These are phyloP conservation scores for Helicocarpus griseus DNA, from an alignment of 2,329 filamentous ascomycete species.

Conservation along the genomic window DNA sequence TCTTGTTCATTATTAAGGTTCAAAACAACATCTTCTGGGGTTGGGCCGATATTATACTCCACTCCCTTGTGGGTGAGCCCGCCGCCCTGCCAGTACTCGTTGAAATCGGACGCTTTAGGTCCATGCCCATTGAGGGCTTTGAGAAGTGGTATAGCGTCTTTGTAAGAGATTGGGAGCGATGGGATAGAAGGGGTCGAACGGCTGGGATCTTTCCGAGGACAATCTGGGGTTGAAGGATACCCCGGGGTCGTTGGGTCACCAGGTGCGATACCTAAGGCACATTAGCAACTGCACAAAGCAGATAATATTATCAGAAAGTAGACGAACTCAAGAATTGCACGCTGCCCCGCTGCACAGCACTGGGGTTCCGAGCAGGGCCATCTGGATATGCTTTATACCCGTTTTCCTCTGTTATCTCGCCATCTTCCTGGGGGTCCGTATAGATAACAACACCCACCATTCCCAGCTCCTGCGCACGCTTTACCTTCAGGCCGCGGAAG, in stretches of 20 bases:
- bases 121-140: constrained; percentile 84
- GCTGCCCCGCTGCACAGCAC: constrained; percentile 82
- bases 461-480: constrained; percentile 81
- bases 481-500: constrained; percentile 86
- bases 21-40: constrained; percentile 59
- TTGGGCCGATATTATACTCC: constrained; percentile 75
- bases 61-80: constrained; percentile 73
- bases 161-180: constrained; percentile 82
- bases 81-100: constrained; percentile 60
- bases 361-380: constrained; percentile 78
- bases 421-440: constrained; percentile 82
- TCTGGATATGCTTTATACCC: constrained; percentile 71
- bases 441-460: constrained; percentile 82
- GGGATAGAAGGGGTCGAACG: constrained; percentile 72
- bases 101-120: constrained; percentile 64
- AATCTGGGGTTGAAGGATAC: constrained; percentile 87
- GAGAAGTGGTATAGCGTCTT: constrained; percentile 77
- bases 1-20: constrained; percentile 72
- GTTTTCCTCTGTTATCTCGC: constrained; percentile 68
- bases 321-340: constrained; percentile 68
- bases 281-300: constrained; percentile 12
- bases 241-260: constrained; percentile 85
- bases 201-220: constrained; percentile 61
- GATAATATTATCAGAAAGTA: not conserved
- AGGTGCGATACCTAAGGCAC: constrained; percentile 43